Evolutionary conservation across 2,329 filamentous ascomycete genomes (phyloP), one percentile per base, ranked within the genome.

Genomic region (Xylaria sp.): DNA sequence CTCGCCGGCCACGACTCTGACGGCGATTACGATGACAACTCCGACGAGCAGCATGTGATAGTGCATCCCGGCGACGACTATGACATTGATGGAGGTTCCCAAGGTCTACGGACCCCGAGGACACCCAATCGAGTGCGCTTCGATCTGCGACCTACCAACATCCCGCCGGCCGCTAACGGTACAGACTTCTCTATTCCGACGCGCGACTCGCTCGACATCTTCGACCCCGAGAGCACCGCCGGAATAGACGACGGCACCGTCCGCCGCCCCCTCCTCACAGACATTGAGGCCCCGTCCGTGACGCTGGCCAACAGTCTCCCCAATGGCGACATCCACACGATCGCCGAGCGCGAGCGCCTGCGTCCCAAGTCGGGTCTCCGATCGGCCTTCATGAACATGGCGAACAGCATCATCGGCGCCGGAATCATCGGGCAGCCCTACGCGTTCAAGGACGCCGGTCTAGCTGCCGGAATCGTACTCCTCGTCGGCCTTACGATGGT

Each of bases 351-450:
- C 39, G 83, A 87, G 71, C 78, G 80, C 58, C 70, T 71, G 47
- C 82, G 92, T 59, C 92, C 93, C 52, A 93, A 93, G 76, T 96
- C 91, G 59, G 89, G 89, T 4, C 82, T 97, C 76, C 81, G 83
- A 63, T 91, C 89, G 72, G 93, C 94, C 2, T 97, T 99, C 68
- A 96, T 97, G 92, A 99, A 99, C 76, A 99, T 99, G 94, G 93
- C 94, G 64, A 99, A 99, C 78, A 95, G 90, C 69, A 99, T 99
- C 73, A 97, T 99, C 67, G 86, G 86, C 46, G 86, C 86, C 1
- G 85, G 86, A 55, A 88, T 88, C 74, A 88, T 88, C 69, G 85
- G 90, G 2, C 94, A 99, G 76, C 92, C 94, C 10, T 99, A 97
- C 76, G 94, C 94, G n/a, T 88, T 99, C 71, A 86, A 85, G 60